Conservation (phyloP, 148 eudicot species). For the Euryodendron excelsum region DNA sequence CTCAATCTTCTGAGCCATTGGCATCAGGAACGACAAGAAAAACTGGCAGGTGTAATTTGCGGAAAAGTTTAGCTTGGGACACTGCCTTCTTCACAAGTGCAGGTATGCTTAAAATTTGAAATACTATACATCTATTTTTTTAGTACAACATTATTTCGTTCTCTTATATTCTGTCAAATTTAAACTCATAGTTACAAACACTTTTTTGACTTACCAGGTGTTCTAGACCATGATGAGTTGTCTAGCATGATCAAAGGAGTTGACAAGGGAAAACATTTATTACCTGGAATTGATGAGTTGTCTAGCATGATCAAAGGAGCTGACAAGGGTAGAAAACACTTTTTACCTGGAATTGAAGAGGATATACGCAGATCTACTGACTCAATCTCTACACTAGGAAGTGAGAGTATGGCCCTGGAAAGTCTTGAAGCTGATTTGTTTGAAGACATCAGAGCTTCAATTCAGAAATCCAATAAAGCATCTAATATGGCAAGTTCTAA, state of each 20-base stretch:
- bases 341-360: slow-evolving; percentile 78
- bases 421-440: slow-evolving; percentile 81
- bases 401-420: slow-evolving; percentile 74
- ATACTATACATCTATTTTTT: background rate
- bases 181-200: background rate
- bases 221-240: slow-evolving; percentile 86
- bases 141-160: background rate
- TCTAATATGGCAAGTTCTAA: slow-evolving; percentile 28
- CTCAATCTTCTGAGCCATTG: slow-evolving; percentile 35
- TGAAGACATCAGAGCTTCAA: slow-evolving; percentile 91
- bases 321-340: slow-evolving; percentile 34
- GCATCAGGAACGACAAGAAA: slow-evolving; percentile 39
- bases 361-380: slow-evolving; percentile 75
- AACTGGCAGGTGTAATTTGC: slow-evolving; percentile 62
- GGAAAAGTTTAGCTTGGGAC: slow-evolving; percentile 99
- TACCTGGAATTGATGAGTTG: slow-evolving; percentile 86
- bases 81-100: slow-evolving; percentile 86
- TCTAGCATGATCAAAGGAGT: slow-evolving; percentile 75
- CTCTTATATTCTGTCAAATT: background rate
- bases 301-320: slow-evolving; percentile 75
- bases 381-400: slow-evolving; percentile 71
- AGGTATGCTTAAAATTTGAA: slow-evolving; percentile 45
- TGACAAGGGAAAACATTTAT: too few relatives aligned
- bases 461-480: slow-evolving; percentile 66
- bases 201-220: slow-evolving; percentile 47